These are phyloP conservation scores for Candida hungchunana DNA, from an alignment of 805 yeast genomes.

Conservation along the genomic window DNA sequence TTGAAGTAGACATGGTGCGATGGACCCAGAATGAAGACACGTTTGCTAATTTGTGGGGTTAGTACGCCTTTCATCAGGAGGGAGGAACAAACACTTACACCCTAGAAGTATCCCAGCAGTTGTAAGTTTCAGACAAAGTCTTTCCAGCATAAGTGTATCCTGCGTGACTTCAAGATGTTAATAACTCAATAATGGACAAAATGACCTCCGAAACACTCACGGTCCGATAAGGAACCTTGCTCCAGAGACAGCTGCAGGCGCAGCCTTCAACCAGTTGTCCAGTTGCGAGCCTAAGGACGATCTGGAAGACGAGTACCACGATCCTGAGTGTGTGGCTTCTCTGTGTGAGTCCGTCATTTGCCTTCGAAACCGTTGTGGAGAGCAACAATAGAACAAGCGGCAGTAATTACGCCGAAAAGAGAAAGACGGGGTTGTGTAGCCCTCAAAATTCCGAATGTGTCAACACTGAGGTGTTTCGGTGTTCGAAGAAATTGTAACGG, in stretches of 20 bases:
- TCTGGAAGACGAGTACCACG: slow-evolving; percentile 69
- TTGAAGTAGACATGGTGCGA: slow-evolving; percentile 84
- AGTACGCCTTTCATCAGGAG: neutral
- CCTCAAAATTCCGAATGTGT: too few species aligned
- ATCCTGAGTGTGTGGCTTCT: slow-evolving; percentile 72
- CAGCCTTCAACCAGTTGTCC: slow-evolving; percentile 38
- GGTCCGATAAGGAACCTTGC: slow-evolving; percentile 58
- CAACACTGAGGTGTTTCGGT: too few species aligned
- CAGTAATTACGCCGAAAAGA: too few species aligned
- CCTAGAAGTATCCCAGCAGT: slow-evolving; percentile 56
- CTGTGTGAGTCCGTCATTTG: too few species aligned
- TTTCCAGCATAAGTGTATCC: slow-evolving; percentile 83
- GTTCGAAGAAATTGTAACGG: too few species aligned
- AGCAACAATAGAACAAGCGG: too few species aligned
- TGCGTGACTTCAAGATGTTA: slow-evolving; percentile 58
- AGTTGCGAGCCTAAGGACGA: slow-evolving; percentile 46
- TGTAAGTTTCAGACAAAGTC: slow-evolving; percentile 73
- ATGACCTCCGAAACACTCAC: slow-evolving; percentile 21
- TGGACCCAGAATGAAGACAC: slow-evolving; percentile 85
- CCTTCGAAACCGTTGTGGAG: too few species aligned
- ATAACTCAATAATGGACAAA: neutral
- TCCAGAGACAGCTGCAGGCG: slow-evolving; percentile 31
- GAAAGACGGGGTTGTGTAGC: too few species aligned
- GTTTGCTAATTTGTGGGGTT: slow-evolving; percentile 31
- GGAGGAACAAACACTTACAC: slow-evolving; percentile 26